Evolutionary conservation across 306 rosid genomes (phyloP), one percentile per base, ranked within the genome.

Genomic region (Clitoria ternatea): DNA sequence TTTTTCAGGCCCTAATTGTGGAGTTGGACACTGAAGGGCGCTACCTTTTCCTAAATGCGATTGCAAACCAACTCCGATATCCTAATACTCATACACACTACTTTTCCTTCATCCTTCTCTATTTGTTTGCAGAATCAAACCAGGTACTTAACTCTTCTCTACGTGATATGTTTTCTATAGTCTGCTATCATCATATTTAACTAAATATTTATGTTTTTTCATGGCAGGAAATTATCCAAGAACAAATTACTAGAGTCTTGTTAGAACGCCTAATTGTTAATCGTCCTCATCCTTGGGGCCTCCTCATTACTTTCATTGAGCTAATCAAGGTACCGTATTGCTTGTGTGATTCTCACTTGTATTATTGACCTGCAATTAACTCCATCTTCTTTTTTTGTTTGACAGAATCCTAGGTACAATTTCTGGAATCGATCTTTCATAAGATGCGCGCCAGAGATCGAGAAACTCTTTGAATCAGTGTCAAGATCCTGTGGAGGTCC

Each of bases 201-300:
- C 26, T 57, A 2, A 4, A 29, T 29, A 30, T 36, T 36, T 57
- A 12, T 67, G 9, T 54, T 60, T 43, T 80, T 55, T 24, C 52
- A 32, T 74, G 64, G 72, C 93, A 91, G 96, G 99, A 95, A 82
- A 85, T 91, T 44, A 91, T 95, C 78, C 96, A 91, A 81, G 99
- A 95, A 80, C 99, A 95, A 82, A 95, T 95, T 55, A 95, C 99
- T 2, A 87, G 99, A 79, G 99, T 95, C 23, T 73, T 95, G 90
- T 76, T 95, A 70, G 99, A 95, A 67, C 96, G 99, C 17, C 81
- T 95, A 10, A 95, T 95, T 69, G 97, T 91, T 18, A 95, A 95
- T 74, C 85, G 99, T 32, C 99, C 99, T 13, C 99, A 95, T 81
- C 99, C 99, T 14, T 95, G 99, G 99, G 99, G 99, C 49, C 93